These are phyloP conservation scores for Candida pseudoglaebosa DNA, from an alignment of 805 yeast species.

Conservation along the genomic window DNA sequence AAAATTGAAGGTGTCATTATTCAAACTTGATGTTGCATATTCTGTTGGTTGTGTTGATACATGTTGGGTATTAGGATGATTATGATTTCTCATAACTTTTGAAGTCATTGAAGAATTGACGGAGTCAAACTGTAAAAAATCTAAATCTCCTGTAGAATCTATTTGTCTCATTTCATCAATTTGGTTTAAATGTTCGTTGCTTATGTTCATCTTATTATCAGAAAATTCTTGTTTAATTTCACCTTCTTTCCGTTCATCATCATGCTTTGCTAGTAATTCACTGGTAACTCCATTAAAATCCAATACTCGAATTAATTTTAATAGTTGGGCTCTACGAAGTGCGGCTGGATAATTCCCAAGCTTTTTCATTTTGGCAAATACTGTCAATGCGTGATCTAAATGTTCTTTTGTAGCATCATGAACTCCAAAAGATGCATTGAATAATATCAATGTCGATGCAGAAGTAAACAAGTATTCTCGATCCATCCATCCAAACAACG, in stretches of 20 bases:
- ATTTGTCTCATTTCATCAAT: constrained; percentile 13
- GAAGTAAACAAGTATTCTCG: constrained; percentile 77
- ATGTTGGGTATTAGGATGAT: not conserved
- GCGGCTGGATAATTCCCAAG: constrained; percentile 81
- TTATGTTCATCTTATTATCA: constrained; percentile 7
- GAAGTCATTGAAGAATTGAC: not conserved
- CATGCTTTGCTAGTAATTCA: constrained; percentile 53
- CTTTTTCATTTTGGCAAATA: constrained; percentile 71
- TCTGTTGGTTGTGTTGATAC: not conserved
- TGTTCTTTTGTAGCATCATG: constrained; percentile 71
- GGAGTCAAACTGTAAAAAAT: constrained; percentile 19
- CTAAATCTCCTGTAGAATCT: constrained; percentile 17
- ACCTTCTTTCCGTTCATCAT: constrained; percentile 34
- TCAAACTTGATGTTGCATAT: constrained; percentile 14
- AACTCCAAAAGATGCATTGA: constrained; percentile 78
- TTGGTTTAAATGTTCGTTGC: constrained; percentile 10
- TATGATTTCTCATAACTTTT: not conserved
- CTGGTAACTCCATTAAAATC: constrained; percentile 67
- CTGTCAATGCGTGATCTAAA: constrained; percentile 64
- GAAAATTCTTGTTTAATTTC: constrained; percentile 1
- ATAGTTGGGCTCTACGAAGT: constrained; percentile 63
- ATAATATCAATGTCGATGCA: constrained; percentile 66
- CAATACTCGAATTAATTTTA: constrained; percentile 59
- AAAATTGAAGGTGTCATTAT: constrained; percentile 16
- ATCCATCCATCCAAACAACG: constrained; percentile 83